These are phyloP conservation scores for Parafenestella ontariensis DNA, from an alignment of 2,329 filamentous ascomycete genomes.

Conservation along the genomic window DNA sequence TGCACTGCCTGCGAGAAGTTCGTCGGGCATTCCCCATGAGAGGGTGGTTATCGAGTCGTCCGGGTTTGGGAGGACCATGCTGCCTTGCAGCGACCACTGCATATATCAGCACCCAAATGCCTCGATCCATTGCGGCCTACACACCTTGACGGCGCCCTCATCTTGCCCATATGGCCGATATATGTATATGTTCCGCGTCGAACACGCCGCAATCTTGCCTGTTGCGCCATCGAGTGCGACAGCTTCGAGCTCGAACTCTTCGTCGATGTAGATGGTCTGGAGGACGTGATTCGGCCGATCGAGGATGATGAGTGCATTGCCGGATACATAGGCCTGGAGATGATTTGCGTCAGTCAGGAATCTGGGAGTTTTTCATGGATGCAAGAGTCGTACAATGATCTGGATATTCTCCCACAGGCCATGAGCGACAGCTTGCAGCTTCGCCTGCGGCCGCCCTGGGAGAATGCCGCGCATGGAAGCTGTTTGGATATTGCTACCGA, in stretches of 20 bases:
- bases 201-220: conserved; percentile 84
- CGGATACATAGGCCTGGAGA: conserved; percentile 82
- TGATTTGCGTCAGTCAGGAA: conserved; percentile 12
- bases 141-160: conserved; percentile 77
- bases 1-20: conserved; percentile 79
- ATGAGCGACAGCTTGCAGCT: conserved; percentile 77
- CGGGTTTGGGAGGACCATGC: conserved; percentile 57
- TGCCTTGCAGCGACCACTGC: conserved; percentile 68
- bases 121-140: conserved; percentile 20
- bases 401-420: conserved; percentile 75
- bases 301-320: conserved; percentile 85
- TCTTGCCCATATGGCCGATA: conserved; percentile 77
- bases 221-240: conserved; percentile 81
- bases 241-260: conserved; percentile 71
- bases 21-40: conserved; percentile 87
- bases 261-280: conserved; percentile 90
- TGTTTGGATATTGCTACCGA: conserved; percentile 26
- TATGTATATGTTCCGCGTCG: conserved; percentile 70
- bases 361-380: background rate
- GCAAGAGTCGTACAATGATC: conserved; percentile 67
- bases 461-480: conserved; percentile 74
- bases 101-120: conserved; percentile 30
- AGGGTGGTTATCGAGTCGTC: conserved; percentile 64
- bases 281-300: conserved; percentile 75
- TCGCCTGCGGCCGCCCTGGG: conserved; percentile 78